Conservation (phyloP, 1,284 basidiomycete species). For the Apiotrichum akiyoshidainum region DNA sequence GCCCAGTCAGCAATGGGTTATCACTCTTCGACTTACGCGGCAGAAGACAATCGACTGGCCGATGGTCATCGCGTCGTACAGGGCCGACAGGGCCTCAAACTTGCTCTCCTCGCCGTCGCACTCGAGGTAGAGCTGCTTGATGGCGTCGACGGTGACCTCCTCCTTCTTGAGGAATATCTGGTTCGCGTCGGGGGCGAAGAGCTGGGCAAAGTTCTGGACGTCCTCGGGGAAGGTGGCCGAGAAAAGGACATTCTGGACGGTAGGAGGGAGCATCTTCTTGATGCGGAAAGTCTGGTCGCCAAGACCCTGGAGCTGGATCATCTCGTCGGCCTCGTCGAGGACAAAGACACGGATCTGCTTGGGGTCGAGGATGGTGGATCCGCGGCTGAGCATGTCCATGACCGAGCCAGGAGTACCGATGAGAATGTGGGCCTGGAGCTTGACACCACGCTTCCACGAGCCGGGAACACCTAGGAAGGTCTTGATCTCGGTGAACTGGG, state of each 20-base stretch:
- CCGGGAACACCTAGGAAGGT: conserved; percentile 95
- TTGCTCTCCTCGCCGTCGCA: conserved; percentile 84
- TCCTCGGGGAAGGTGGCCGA: conserved; percentile 97
- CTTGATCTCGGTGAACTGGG: conserved; percentile 87
- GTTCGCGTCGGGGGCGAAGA: conserved; percentile 92
- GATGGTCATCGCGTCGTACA: conserved; percentile 88
- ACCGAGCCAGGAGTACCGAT: conserved; percentile 97
- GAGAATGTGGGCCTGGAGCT: conserved; percentile 82
- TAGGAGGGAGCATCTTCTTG: conserved; percentile 65
- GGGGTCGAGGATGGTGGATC: conserved; percentile 58
- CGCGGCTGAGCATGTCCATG: conserved; percentile 67
- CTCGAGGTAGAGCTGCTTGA: conserved; percentile 98
- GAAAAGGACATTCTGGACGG: conserved; percentile 88
- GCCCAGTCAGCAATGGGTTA: neutral
- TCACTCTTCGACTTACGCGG: conserved; percentile 56
- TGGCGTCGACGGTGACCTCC: conserved; percentile 89
- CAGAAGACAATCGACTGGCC: conserved; percentile 98
- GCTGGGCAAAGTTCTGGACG: conserved; percentile 82
- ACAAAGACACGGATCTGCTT: conserved; percentile 87
- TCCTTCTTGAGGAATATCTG: conserved; percentile 94
- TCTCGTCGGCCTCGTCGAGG: conserved; percentile 97
- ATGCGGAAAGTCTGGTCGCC: conserved; percentile 95
- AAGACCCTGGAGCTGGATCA: conserved; percentile 92
- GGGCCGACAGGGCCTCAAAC: conserved; percentile 88
- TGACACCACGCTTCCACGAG: conserved; percentile 53